Base-by-base conservation (phyloP, 768 basidiomycete genomes). In the Gautieria morchelliformis region DNA sequence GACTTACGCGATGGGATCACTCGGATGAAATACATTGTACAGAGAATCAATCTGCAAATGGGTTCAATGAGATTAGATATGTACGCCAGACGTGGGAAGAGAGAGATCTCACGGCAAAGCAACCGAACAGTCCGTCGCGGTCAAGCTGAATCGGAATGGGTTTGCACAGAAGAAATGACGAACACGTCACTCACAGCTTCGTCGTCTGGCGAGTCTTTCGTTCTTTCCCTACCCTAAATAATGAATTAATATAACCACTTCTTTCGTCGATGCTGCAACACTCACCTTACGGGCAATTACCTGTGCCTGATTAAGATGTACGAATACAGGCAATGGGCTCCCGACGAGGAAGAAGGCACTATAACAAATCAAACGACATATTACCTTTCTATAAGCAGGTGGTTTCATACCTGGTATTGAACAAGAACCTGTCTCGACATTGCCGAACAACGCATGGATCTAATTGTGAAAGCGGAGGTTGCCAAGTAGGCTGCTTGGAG, bases 221-320 rank as follows among this genome's bases (percentile, higher is more conserved):
- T 74, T 53, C 73, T 54, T 44, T 71, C 72, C 56, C 73, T 54
- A 4, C 72, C 73, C 64, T 65, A 37, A 24, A 24, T 30, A 12
- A 33, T 19, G 27, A 48, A 24, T 53, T 1, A 46, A n/a, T 56
- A n/a, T 6, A 57, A 49, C 14, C 6, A 12, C 12, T 22, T 48
- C 35, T 44, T 6, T 5, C 8, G 41, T 30, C 37, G 14, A 20
- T 14, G 17, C 11, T n/a, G 37, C 17, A 9, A 8, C 5, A 53
- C 45, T 12, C 15, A 66, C 67, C 51, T 71, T 71, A 19, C 74
- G 62, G 5, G 74, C 72, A 62, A 76, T 74, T 12, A 75, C 57
- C 53, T 75, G 74, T 5, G 71, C 70, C 50, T 74, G 71, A 54
- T 73, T 69, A 1, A 76, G 61, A 54, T 74, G 72, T n/a, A 76